Base-by-base conservation (phyloP, 768 basidiomycete genomes). In the Gymnopilus dilepis region DNA sequence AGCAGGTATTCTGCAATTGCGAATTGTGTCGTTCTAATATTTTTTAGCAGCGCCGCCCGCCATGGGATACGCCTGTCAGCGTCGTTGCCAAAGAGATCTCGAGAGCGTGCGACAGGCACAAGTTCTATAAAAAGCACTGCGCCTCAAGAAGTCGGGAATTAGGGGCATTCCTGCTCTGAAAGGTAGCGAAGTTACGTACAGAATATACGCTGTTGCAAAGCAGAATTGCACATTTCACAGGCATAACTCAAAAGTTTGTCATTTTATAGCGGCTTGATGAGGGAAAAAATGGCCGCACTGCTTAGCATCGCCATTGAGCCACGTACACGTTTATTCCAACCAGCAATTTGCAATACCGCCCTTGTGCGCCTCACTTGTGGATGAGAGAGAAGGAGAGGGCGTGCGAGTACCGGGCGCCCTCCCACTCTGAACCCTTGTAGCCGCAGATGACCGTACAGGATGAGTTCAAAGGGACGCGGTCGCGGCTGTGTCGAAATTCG, bases 61-160 rank as follows among this genome's bases (percentile, higher is more conserved):
- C 55, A 43, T 56, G 30, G 21, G 41, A 43, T 56, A 8, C 30
- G 40, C n/a, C 38, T 56, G 55, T 43, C 54, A 56, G 19, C 55
- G 43, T 31, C 56, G 60, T 65, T 61, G 64, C 51, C 54, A 65
- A 56, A 65, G 64, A 59, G 64, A 65, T 65, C 22, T 31, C 37
- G 52, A 55, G 53, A 52, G 52, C 59, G 22, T 45, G 33, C 45
- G 52, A 47, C 59, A 60, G 58, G 58, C 38, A 51, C 48, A 30
- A n/a, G 5, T 4, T 22, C 50, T 58, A 50, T 47, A 50, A 26
- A 50, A 50, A 50, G 47, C n/a, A 28, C 45, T n/a, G 24, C 26
- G 13, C 45, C 45, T 17, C 13, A 6, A 50, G 34, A 31, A 50
- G 47, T 50, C 47, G 47, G 47, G 47, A 50, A 50, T 50, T 50